Evolutionary conservation across 208 protist species (phyloP).

Genomic region (Trypanosoma lewisi): DNA sequence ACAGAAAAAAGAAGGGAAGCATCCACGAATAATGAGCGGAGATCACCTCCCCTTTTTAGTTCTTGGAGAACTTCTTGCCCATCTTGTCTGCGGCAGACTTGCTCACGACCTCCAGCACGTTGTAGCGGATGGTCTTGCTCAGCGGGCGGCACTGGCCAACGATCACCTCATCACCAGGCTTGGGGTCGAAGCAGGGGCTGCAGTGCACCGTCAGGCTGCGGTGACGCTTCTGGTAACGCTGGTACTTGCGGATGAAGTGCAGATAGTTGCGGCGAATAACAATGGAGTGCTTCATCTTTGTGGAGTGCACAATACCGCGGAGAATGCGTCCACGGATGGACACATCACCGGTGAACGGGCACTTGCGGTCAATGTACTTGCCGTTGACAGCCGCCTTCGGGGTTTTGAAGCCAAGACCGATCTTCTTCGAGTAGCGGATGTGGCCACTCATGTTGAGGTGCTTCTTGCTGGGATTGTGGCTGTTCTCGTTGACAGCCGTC

Average conservation of each 20-base stretch:
- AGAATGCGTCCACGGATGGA: constrained; percentile 99
- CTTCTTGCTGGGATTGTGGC: constrained; percentile 49
- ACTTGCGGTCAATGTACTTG: constrained; percentile 99
- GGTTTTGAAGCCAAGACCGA: constrained; percentile 99
- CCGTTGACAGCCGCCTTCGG: constrained; percentile 98
- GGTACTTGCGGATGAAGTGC: constrained; percentile 99
- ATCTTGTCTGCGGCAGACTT: constrained; percentile 83
- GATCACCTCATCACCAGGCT: constrained; percentile 98
- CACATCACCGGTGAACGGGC: constrained; percentile 99
- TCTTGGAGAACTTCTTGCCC: constrained; percentile 83
- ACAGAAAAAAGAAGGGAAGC: no score
- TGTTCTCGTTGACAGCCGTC: constrained; percentile 90
- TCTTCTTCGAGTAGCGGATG: constrained; percentile 95
- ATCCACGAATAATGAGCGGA: no score
- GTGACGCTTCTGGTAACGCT: constrained; percentile 99
- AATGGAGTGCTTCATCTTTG: constrained; percentile 99
- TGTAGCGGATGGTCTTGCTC: constrained; percentile 99
- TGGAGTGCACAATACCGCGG: constrained; percentile 96
- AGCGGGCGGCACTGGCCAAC: constrained; percentile 99
- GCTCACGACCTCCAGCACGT: constrained; percentile 96
- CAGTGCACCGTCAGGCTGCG: constrained; percentile 98
- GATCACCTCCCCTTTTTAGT: no score
- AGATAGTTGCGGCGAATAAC: constrained; percentile 99
- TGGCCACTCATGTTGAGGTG: constrained; percentile 73
- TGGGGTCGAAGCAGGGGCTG: constrained; percentile 98